Base-by-base conservation (phyloP, 1,139 yeast genomes). In the Nakaseomyces kungkrabaensis region DNA sequence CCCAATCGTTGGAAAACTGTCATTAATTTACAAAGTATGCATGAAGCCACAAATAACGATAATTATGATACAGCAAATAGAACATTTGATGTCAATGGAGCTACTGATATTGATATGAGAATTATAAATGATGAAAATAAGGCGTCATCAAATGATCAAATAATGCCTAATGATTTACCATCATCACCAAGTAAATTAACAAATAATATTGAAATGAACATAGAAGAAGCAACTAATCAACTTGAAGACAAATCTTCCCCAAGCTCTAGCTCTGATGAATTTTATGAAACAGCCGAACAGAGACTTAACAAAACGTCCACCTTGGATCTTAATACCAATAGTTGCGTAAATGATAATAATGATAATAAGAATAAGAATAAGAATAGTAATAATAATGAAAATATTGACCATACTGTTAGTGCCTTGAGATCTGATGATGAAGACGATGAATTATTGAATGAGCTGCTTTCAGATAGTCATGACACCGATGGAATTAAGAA, bases 91-190 rank as follows among this genome's bases (percentile, higher is more conserved):
- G 1, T 6, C 11, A 54, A 55, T 17, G 48, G 56, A 5, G 37
- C 57, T 8, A 49, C 64, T 38, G 65, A 63, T 46, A 63, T 64
- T 26, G 63, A 62, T 42, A 66, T 60, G 43, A 61, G 63, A 31
- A 47, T 63, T 13, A 55, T 55, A 36, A 66, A 62, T 46, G 52
- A 60, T 25, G 57, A 56, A 5, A 56, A 55, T 34, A 40, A 36
- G 10, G 38, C n/a, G 10, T 17, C 38, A 17, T 36, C 38, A 10
- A 36, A 13, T 2, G 50, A 50, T 49, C 29, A 25, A 24, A 38
- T 24, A 8, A 38, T 11, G 5, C 32, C n/a, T 24, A 38, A 26
- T 25, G 54, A 56, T 22, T 36, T 59, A 4, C 63, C 63, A 7
- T 57, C 61, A 4, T 58, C 59, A 4, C 59, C 61, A 4, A 51